Base-by-base conservation (phyloP, 73 alveolate species). In the Halteria grandinella region DNA sequence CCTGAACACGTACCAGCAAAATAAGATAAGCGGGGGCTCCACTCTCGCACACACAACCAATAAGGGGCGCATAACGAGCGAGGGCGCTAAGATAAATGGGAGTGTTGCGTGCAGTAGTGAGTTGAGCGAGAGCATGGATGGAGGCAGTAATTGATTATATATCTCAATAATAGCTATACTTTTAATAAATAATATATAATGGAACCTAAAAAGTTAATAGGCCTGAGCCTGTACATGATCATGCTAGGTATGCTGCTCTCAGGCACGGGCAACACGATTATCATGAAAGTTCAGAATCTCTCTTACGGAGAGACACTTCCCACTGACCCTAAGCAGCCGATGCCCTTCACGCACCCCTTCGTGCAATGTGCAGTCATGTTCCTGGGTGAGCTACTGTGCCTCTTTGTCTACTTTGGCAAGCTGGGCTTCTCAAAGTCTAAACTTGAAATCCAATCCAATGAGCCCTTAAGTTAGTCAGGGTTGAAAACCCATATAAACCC, bases 201-300 rank as follows among this genome's bases (percentile, higher is more conserved):
- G 47, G n/a, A 36, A 11, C 47, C 47, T 7, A 36, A 11, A 36
- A 66, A 66, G 39, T 29, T 27, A 4, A 28, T 25, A 1, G 81
- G 81, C 1, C 4, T 48, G 23, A 7, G 37, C 20, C 69, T 66
- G 31, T 83, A 83, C 80, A 51, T 76, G 74, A 50, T 88, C 17
- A 90, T 90, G 97, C 21, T 79, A 24, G 86, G 75, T 27, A 55
- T 90, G 85, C 66, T 90, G 59, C 57, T 69, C 4, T 53, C 93
- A 20, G 97, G 97, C 24, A 75, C 97, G 23, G 55, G 79, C 23
- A 90, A 90, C 83, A 90, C 97, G 11, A 86, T 87, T 8, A 83
- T 91, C 10, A 80, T 80, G 77, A 90, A 90, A 69, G 47, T 86
- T 3, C 91, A 90, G 75, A 86, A 88, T 73, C 55, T 37, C 32